A percentile compares a stretch with the other conserved stretches of the same genome.
Evolutionary conservation across 2,329 filamentous ascomycete genomes (phyloP).

Genomic region (Claviceps capensis): DNA sequence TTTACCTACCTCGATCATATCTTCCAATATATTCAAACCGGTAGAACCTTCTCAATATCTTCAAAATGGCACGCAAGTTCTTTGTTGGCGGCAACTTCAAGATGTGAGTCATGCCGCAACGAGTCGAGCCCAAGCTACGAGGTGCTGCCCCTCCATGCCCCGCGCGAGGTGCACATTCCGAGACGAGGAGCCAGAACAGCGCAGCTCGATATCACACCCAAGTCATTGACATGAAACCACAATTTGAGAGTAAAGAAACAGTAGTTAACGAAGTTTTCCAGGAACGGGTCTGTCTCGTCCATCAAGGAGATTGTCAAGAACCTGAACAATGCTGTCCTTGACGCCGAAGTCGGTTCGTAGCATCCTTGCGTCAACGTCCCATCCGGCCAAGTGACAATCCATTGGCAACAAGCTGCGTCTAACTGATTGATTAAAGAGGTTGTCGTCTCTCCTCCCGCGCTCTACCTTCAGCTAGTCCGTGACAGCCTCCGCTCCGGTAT

Average conservation of each 20-base stretch:
- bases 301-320: constrained; percentile 84
- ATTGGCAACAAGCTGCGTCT: background rate
- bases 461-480: constrained; percentile 82
- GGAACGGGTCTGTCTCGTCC: constrained; percentile 85
- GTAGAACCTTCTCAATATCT: background rate
- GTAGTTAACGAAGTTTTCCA: constrained; percentile 22
- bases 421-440: constrained; percentile 49
- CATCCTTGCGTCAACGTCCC: constrained; percentile 1
- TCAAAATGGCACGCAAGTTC: constrained; percentile 77
- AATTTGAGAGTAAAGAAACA: background rate
- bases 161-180: constrained; percentile 6
- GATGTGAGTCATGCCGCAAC: constrained; percentile 50
- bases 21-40: background rate
- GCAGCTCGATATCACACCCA: constrained; percentile 8
- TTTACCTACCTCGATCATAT: background rate
- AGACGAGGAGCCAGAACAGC: constrained; percentile 15
- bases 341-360: constrained; percentile 56
- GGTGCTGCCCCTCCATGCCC: constrained; percentile 14
- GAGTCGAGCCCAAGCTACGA: constrained; percentile 1
- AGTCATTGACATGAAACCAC: background rate
- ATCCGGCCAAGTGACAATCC: background rate
- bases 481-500: constrained; percentile 63
- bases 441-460: constrained; percentile 77
- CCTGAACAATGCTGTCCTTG: constrained; percentile 75
- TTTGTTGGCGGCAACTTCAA: constrained; percentile 99